Percentiles rank a stretch among this genome's conserved stretches.
These are phyloP conservation scores for Lasiosphaeriaceae sp. DNA, from an alignment of 495 filamentous ascomycete genomes.

Conservation along the genomic window DNA sequence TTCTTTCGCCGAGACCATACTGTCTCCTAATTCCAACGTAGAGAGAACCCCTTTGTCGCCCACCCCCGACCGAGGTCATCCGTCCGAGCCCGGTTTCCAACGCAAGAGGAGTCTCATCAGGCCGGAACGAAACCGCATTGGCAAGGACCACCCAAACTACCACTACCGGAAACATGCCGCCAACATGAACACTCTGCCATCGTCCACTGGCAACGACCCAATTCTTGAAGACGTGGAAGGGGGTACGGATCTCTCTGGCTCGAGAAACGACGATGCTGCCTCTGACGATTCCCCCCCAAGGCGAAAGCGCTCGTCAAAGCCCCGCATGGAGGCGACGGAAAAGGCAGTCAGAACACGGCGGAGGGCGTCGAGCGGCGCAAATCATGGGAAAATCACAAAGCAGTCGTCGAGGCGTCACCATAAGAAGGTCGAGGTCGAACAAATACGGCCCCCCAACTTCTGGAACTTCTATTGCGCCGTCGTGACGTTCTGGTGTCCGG, in stretches of 20 bases:
- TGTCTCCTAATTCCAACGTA: conserved; percentile 43
- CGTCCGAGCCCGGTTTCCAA: conserved; percentile 39
- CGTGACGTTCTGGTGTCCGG: conserved; percentile 92
- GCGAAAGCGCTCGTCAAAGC: conserved; percentile 18
- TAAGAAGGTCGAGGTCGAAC: conserved; percentile 58
- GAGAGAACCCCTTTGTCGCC: conserved; percentile 43
- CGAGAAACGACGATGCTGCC: conserved; percentile 35
- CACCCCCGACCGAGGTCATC: conserved; percentile 15
- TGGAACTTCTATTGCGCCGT: conserved; percentile 96
- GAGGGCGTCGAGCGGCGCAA: conserved; percentile 29
- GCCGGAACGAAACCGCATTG: conserved; percentile 80
- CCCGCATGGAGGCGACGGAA: conserved; percentile 29
- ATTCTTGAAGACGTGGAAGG: conserved; percentile 65
- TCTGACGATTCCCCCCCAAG: conserved; percentile 38
- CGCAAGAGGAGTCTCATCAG: conserved; percentile 82
- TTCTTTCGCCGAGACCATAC: conserved; percentile 48
- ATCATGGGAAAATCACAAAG: conserved; percentile 48
- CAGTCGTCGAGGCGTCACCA: conserved; percentile 53
- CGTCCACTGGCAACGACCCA: conserved; percentile 87
- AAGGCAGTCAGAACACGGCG: conserved; percentile 30
- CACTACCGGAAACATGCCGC: conserved; percentile 89
- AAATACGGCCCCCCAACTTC: conserved; percentile 73
- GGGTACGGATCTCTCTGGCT: conserved; percentile 38
- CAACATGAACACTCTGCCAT: conserved; percentile 82
- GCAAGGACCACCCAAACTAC: conserved; percentile 85